Conservation (phyloP, 345 rosid species). For the Melaleuca quinquenervia region DNA sequence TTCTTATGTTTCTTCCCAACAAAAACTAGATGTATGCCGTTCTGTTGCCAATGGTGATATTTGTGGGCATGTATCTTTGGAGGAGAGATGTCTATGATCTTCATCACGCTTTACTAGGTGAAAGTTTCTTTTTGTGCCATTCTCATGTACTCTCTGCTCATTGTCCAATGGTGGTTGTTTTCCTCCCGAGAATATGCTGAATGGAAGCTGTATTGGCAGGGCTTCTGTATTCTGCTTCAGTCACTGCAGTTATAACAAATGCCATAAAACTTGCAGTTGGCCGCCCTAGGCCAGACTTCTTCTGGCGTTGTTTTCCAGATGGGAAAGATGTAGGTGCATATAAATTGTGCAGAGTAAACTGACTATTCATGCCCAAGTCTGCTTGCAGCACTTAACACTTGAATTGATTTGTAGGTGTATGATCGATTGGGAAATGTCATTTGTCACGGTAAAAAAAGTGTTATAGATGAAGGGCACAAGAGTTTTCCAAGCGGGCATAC, state of each 20-base stretch:
- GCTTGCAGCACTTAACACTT: neutral
- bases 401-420: constrained; percentile 13
- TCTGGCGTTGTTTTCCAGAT: constrained; percentile 96
- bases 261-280: constrained; percentile 70
- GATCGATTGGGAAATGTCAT: constrained; percentile 53
- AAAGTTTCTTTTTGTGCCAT: neutral
- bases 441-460: constrained; percentile 51
- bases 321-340: constrained; percentile 43
- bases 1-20: neutral
- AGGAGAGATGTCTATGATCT: constrained; percentile 68
- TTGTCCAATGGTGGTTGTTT: neutral
- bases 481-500: constrained; percentile 93
- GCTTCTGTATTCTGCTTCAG: constrained; percentile 51
- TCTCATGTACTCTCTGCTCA: neutral
- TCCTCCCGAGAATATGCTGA: neutral
- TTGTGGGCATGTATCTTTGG: constrained; percentile 34
- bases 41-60: constrained; percentile 46
- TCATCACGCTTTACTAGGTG: constrained; percentile 69
- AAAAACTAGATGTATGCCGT: constrained; percentile 34
- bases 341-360: neutral
- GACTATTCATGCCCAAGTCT: neutral
- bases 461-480: constrained; percentile 70
- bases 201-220: constrained; percentile 15
- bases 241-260: constrained; percentile 68
- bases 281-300: constrained; percentile 87